Evolutionary conservation across 2,329 filamentous ascomycete genomes (phyloP), one percentile per base, ranked within the genome.

Genomic region (Ophiostoma sp.): DNA sequence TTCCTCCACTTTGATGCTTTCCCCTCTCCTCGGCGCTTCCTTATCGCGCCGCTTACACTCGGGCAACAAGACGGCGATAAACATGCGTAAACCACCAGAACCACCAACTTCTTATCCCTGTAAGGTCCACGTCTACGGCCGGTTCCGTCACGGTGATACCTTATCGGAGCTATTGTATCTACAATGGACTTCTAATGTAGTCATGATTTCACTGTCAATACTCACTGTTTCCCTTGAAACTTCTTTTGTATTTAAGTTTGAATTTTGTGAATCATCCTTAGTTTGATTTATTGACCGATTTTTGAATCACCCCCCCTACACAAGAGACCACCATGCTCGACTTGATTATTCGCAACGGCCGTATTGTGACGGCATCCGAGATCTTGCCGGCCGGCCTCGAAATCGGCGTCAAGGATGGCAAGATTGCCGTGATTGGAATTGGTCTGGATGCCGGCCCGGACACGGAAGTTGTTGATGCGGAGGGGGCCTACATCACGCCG

Each of bases 361-460:
- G 76, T 2, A 79, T 79, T 55, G 78, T 84, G 57, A 86, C 84
- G 28, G 83, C 85, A 4, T 81, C 82, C 31, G 85, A 86, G 74
- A 79, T 85, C 6, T 79, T 86, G 2, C 80, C 82, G 11, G 76
- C 79, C 5, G 82, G 82, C 2, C 80, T 84, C 8, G 83, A 86
- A 25, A 84, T 87, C 50, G 85, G 84, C n/a, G 80, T 87, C 71
- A 82, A 80, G 73, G 77, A 82, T 74, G 84, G 84, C 73, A 84
- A 83, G 71, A 86, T 87, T 55, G 78, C 79, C 19, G 81, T 82
- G 63, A 79, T 87, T n/a, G 85, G 84, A 3, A 78, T 77, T 1
- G 77, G 76, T 15, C 80, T 87, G 3, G 79, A 80, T 7, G 77
- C 76, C 28, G 78, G 78, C 25, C 72, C 76, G 9, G 75, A 78